A percentile compares a stretch with the other conserved stretches of the same genome.
Evolutionary conservation across 2,329 filamentous ascomycete genomes (phyloP).

Genomic region (Lasiodiplodia theobromae): DNA sequence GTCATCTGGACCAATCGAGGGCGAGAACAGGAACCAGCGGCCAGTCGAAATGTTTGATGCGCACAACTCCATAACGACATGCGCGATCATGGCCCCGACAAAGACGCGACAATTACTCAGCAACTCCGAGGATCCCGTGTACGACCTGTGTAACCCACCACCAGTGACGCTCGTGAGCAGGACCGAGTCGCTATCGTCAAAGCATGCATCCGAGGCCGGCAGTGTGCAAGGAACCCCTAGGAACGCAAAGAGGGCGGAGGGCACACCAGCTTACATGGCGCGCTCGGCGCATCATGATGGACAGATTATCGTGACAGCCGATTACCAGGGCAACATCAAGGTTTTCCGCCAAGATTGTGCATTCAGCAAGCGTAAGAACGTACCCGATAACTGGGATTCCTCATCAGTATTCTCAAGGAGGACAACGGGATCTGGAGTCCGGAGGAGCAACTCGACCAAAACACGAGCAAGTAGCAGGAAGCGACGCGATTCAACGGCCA

Average conservation of each 20-base stretch:
- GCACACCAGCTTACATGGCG: constrained; percentile 78
- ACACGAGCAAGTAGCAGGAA: constrained; percentile 60
- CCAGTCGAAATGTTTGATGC: constrained; percentile 91
- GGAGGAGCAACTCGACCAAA: constrained; percentile 60
- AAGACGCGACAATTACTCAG: constrained; percentile 79
- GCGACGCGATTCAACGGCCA: constrained; percentile 54
- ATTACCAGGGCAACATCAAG: constrained; percentile 88
- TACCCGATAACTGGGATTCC: constrained; percentile 73
- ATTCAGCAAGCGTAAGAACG: constrained; percentile 71
- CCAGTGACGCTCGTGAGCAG: constrained; percentile 82
- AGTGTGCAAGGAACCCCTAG: constrained; percentile 44
- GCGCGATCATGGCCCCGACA: constrained; percentile 83
- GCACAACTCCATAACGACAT: constrained; percentile 86
- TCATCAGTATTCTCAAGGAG: constrained; percentile 77
- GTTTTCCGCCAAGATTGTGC: constrained; percentile 96
- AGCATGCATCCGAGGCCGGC: constrained; percentile 53
- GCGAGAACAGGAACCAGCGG: constrained; percentile 76
- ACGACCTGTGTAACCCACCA: constrained; percentile 93
- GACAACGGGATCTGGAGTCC: constrained; percentile 32
- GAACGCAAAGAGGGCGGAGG: constrained; percentile 56
- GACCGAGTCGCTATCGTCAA: constrained; percentile 66
- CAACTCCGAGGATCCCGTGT: constrained; percentile 88
- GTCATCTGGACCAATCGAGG: constrained; percentile 69
- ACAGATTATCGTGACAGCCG: constrained; percentile 91
- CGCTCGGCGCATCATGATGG: constrained; percentile 79